Evolutionary conservation across 768 basidiomycete species (phyloP), one percentile per base, ranked within the genome.

Genomic region (Dioszegia crocea): DNA sequence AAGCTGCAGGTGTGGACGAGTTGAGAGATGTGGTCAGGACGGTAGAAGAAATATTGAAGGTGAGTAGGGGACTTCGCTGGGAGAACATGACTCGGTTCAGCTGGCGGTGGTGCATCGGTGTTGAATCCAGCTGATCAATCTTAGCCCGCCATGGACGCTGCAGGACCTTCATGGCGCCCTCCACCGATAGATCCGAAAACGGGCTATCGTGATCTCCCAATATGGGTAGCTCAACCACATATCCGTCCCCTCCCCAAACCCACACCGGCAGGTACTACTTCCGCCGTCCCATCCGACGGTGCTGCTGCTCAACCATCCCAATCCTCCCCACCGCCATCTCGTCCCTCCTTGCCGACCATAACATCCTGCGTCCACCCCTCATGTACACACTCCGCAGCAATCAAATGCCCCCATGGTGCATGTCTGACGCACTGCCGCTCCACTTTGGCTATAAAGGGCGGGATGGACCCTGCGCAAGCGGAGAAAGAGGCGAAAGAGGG

Each of bases 221-320:
- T 84, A 65, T 89, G 86, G 84, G 79, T 86, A 21, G 82, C 83
- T 12, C 88, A 90, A 70, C 88, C 88, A 1, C 84, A 87, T 65
- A 81, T 87, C 62, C 79, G 86, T 8, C 81, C 83, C 0, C 27
- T 45, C n/a, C 31, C 54, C 3, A 21, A 24, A 21, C 1, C 58
- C 21, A 1, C 19, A 19, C 31, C 46, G 6, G 2, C 46, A 11
- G 30, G 50, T 52, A 24, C 52, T 4, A 11, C 54, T 31, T 14
- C 54, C 31, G 33, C 14, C 33, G 33, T 6, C n/a, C n/a, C n/a
- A n/a, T n/a, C n/a, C n/a, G n/a, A n/a, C n/a, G 14, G 14, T 33
- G 33, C 33, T n/a, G 19, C 14, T 24, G 24, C 4, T 39, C 19
- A 24, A 31, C 3, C 4, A 24, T 4, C 21, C 36, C 5, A 17